These are phyloP conservation scores for Eucalyptus cloeziana DNA, from an alignment of 345 rosid genomes.

Conservation along the genomic window DNA sequence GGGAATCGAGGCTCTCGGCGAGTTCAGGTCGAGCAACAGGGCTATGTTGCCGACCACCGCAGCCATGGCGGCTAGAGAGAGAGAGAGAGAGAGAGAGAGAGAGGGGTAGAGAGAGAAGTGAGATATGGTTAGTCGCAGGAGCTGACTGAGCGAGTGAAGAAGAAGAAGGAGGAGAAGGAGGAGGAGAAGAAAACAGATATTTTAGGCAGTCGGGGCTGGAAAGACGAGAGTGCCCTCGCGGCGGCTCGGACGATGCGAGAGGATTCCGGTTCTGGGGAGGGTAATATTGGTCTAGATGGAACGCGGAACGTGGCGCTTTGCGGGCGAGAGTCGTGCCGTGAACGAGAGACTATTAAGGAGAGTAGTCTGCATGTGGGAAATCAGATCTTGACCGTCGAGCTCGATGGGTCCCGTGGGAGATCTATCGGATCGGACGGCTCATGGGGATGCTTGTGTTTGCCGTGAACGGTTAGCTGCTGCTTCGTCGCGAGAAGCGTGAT, in stretches of 20 bases:
- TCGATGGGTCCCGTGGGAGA: not conserved
- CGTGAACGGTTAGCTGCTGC: not conserved
- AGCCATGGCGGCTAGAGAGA: not conserved
- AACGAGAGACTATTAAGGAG: not conserved
- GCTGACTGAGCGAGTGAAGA: not conserved
- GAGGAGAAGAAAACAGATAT: not conserved
- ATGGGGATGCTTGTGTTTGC: not conserved
- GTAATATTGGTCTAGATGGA: not conserved
- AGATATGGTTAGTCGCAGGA: not conserved
- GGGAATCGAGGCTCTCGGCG: constrained; percentile 24
- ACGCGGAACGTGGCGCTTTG: not conserved
- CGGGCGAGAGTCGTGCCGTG: not conserved
- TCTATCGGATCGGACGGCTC: not conserved
- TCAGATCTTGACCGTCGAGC: not conserved
- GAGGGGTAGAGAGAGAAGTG: not conserved
- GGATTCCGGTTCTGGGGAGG: not conserved
- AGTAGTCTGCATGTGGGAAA: not conserved
- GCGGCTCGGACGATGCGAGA: not conserved
- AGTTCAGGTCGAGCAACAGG: constrained; percentile 37
- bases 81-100: not conserved
- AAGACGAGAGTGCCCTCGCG: not conserved
- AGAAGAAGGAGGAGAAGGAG: not conserved
- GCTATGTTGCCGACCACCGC: constrained; percentile 44
- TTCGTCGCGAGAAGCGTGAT: not conserved
- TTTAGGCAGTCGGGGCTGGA: not conserved